phyloP scores from a whole-genome alignment of 2,329 filamentous ascomycete genomes.

The Ascochyta pisi region DNA sequence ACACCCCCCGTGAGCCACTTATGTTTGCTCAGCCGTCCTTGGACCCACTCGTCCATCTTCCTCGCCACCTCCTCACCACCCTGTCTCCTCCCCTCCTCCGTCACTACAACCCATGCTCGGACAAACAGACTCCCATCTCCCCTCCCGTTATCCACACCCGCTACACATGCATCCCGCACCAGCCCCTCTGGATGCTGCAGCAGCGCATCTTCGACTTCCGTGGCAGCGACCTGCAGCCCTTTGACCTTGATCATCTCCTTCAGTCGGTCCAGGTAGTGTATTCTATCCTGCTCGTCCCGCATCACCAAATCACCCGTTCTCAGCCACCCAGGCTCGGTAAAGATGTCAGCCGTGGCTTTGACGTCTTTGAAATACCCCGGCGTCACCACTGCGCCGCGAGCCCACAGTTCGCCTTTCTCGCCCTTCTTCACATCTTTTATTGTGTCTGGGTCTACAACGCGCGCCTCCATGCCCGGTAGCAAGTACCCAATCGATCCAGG shows the following conservation, averaged over 20 bases:
- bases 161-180: slow-evolving; percentile 40
- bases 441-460: slow-evolving; percentile 39
- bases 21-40: slow-evolving; percentile 32
- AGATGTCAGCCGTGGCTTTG: slow-evolving; percentile 37
- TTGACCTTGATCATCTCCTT: slow-evolving; percentile 59
- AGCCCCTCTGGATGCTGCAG: slow-evolving; percentile 48
- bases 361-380: slow-evolving; percentile 42
- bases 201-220: slow-evolving; percentile 57
- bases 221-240: slow-evolving; percentile 58
- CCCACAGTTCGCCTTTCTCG: slow-evolving; percentile 40
- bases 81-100: slow-evolving; percentile 20
- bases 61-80: slow-evolving; percentile 22
- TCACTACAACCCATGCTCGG: slow-evolving; percentile 40
- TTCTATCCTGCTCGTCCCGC: slow-evolving; percentile 34
- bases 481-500: slow-evolving; percentile 39
- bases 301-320: slow-evolving; percentile 39
- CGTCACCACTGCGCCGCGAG: slow-evolving; percentile 35
- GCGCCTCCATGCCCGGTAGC: slow-evolving; percentile 37
- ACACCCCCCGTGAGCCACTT: slow-evolving; percentile 43
- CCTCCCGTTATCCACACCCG: slow-evolving; percentile 39
- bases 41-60: slow-evolving; percentile 35
- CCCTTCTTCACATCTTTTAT: slow-evolving; percentile 32
- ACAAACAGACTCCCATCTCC: slow-evolving; percentile 42
- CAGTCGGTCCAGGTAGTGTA: slow-evolving; percentile 46
- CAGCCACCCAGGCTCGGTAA: slow-evolving; percentile 37